Evolutionary conservation across 305 asterid genomes (phyloP).

Genomic region (Fraxinus floribunda): DNA sequence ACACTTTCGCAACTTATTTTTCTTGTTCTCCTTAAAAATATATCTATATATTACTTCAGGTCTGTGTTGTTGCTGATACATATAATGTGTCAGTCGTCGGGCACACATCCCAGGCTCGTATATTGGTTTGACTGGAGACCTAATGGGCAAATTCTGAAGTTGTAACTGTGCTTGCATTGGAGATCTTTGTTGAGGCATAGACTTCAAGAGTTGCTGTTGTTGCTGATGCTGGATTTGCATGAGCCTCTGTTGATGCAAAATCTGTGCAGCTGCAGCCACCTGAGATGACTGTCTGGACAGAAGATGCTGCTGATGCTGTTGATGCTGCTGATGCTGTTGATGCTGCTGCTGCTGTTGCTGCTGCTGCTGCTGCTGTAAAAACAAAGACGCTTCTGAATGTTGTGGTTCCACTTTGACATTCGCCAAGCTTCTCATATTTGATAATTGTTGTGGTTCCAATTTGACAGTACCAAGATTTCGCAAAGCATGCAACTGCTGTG

Average conservation of each 20-base stretch:
- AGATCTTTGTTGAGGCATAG: conserved; percentile 72
- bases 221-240: background rate
- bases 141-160: conserved; percentile 47
- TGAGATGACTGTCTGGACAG: conserved; percentile 21
- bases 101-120: conserved; percentile 46
- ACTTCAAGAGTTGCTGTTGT: conserved; percentile 6
- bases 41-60: conserved; percentile 36
- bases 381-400: background rate
- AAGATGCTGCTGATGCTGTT: background rate
- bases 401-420: conserved; percentile 64
- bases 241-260: conserved; percentile 8
- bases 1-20: background rate
- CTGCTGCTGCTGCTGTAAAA: background rate
- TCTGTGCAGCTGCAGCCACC: conserved; percentile 9
- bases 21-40: background rate
- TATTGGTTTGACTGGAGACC: conserved; percentile 21
- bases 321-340: background rate
- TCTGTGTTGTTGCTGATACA: conserved; percentile 49
- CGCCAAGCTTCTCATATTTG: conserved; percentile 56
- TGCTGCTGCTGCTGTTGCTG: background rate
- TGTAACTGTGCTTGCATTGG: conserved; percentile 66
- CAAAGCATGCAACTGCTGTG: conserved; percentile 62
- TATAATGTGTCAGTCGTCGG: conserved; percentile 47
- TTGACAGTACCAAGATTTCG: conserved; percentile 59
- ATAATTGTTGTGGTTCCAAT: conserved; percentile 73